Evolutionary conservation across 2,329 filamentous ascomycete genomes (phyloP).

Genomic region (Gaeumannomyces tritici): DNA sequence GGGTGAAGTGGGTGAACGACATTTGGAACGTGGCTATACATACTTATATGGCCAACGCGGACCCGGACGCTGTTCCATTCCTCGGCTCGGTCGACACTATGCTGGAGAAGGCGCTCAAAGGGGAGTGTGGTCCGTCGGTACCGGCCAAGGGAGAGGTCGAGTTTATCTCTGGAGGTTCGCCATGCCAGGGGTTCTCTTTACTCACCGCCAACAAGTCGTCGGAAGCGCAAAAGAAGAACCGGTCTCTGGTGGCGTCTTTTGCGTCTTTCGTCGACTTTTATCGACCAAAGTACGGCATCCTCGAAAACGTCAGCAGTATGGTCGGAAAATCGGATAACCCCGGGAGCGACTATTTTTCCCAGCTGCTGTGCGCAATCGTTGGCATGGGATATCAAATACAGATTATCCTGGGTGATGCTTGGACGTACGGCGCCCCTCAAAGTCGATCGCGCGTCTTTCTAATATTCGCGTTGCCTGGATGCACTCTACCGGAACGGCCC

Average conservation of each 20-base stretch:
- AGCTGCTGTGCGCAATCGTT: constrained; percentile 63
- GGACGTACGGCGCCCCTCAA: constrained; percentile 59
- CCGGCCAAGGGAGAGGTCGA: constrained; percentile 55
- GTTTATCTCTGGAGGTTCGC: constrained; percentile 63
- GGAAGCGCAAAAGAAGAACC: constrained; percentile 52
- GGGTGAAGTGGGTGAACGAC: constrained; percentile 62
- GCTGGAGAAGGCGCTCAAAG: constrained; percentile 44
- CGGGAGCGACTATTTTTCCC: constrained; percentile 54
- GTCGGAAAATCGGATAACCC: constrained; percentile 32
- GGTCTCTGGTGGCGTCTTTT: constrained; percentile 69
- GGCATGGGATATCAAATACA: constrained; percentile 70
- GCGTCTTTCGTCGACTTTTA: constrained; percentile 67
- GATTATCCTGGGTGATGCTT: constrained; percentile 59
- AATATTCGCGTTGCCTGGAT: constrained; percentile 58
- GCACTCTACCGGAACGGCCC: constrained; percentile 45
- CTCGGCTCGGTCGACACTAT: constrained; percentile 66
- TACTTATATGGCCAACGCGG: constrained; percentile 61
- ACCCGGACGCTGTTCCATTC: constrained; percentile 36
- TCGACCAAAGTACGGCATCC: constrained; percentile 60
- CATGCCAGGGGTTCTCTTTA: constrained; percentile 66
- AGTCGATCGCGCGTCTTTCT: constrained; percentile 60
- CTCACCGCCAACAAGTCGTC: constrained; percentile 51
- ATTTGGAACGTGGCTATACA: constrained; percentile 54
- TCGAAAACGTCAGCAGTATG: constrained; percentile 70
- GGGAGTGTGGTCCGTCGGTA: constrained; percentile 33